Percentiles rank a stretch among this genome's conserved stretches.
phyloP scores from a whole-genome alignment of 148 eudicot genomes.

The Diospyros kaki region DNA sequence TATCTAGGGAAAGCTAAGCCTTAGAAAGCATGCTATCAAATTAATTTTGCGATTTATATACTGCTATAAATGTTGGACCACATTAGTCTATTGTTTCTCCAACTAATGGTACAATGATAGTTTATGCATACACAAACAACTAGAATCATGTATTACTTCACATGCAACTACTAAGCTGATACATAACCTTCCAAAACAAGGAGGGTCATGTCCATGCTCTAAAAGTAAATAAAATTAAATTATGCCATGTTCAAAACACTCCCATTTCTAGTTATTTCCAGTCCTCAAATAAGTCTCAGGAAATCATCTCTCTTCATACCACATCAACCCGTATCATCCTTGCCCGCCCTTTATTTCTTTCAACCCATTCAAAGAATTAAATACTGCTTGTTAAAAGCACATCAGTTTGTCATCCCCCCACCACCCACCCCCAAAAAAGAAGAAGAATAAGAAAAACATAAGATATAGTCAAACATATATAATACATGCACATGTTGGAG shows the following conservation, averaged over 20 bases:
- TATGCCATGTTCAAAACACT: neutral
- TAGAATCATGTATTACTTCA: neutral
- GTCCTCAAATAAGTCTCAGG: constrained; percentile 1
- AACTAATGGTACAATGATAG: neutral
- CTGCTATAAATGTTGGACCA: neutral
- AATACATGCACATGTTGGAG: neutral
- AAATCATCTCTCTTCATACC: constrained; percentile 1
- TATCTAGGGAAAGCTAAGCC: constrained; percentile 1
- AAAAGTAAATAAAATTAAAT: neutral
- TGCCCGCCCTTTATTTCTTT: neutral
- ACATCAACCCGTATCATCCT: neutral
- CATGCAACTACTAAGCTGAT: neutral
- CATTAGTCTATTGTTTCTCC: neutral
- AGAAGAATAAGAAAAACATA: no score
- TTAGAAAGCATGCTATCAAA: neutral
- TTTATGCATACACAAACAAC: neutral
- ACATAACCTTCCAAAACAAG: neutral
- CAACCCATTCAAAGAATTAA: no score
- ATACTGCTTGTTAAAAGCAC: no score
- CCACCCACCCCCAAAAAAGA: no score
- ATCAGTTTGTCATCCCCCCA: no score
- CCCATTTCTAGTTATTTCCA: no score
- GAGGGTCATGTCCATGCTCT: neutral
- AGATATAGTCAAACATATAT: neutral
- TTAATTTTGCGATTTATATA: neutral